Evolutionary conservation across 163 green algal species (phyloP).

Genomic region (Chlamydomonas reinhardtii): DNA sequence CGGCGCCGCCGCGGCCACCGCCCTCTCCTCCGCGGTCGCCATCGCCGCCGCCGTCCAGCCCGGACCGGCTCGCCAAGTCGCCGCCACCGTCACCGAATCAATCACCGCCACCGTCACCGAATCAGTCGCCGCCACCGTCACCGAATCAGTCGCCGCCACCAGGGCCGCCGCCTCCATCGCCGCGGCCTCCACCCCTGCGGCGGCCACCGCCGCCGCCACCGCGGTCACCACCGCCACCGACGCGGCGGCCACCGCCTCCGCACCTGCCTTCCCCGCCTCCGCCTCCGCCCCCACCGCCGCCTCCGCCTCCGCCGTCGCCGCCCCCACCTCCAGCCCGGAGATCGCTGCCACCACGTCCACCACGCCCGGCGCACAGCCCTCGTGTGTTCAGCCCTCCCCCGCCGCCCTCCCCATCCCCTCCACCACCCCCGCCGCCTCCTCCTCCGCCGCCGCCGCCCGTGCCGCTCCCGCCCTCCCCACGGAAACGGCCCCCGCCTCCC

Average conservation of each 20-base stretch:
- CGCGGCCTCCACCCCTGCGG: not conserved
- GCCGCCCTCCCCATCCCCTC: not conserved
- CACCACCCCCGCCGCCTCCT: not conserved
- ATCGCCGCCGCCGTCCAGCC: not conserved
- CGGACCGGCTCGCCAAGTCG: no score
- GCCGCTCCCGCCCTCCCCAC: not conserved
- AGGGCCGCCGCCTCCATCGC: not conserved
- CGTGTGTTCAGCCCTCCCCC: no score
- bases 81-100: not conserved
- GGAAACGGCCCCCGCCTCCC: not conserved
- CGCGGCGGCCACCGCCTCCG: not conserved
- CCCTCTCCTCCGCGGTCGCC: not conserved
- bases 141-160: not conserved
- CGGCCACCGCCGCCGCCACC: not conserved
- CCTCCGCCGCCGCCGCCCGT: not conserved
- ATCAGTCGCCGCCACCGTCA: not conserved
- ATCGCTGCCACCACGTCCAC: not conserved
- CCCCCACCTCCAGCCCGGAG: not conserved
- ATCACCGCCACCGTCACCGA: not conserved
- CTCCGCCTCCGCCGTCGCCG: not conserved
- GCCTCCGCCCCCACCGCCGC: not conserved
- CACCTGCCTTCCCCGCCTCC: not conserved
- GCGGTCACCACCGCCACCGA: not conserved
- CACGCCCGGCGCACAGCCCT: not conserved
- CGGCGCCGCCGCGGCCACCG: not conserved